phyloP scores from a whole-genome alignment of 371 early-diverging fungal species.

The Zychaea mexicana region DNA sequence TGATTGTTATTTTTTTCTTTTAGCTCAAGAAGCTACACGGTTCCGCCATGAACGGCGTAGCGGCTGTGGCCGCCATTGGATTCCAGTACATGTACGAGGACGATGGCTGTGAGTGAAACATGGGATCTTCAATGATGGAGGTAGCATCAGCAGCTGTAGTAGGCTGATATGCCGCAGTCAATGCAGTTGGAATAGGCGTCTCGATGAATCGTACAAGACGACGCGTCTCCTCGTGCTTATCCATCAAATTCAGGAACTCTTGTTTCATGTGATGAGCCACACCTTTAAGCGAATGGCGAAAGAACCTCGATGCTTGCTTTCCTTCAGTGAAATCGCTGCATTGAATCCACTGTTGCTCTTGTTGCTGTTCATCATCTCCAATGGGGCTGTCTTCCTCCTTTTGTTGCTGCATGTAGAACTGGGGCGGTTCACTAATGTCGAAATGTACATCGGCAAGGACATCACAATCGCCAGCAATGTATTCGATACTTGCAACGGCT shows the following conservation, averaged over 20 bases:
- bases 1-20: too few relatives aligned
- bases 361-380: too few relatives aligned
- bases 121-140: not conserved
- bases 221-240: constrained; percentile 39
- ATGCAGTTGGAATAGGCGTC: not conserved
- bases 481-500: constrained; percentile 63
- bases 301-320: constrained; percentile 68
- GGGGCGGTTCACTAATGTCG: constrained; percentile 63
- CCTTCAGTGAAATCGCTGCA: constrained; percentile 81
- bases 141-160: not conserved
- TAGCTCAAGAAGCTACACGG: constrained; percentile 2
- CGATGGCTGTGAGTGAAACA: not conserved
- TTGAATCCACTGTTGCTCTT: constrained; percentile 55
- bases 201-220: constrained; percentile 45
- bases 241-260: constrained; percentile 42
- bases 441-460: constrained; percentile 60
- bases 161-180: constrained; percentile 1
- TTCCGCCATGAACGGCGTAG: not conserved
- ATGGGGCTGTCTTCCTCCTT: too few relatives aligned
- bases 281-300: constrained; percentile 68
- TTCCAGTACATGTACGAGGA: constrained; percentile 1
- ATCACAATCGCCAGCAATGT: constrained; percentile 48
- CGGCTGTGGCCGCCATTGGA: not conserved
- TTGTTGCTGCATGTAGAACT: constrained; percentile 61
- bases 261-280: constrained; percentile 51